Base-by-base conservation (phyloP, 2,329 filamentous ascomycete genomes). In the Bipolaris cookei region DNA sequence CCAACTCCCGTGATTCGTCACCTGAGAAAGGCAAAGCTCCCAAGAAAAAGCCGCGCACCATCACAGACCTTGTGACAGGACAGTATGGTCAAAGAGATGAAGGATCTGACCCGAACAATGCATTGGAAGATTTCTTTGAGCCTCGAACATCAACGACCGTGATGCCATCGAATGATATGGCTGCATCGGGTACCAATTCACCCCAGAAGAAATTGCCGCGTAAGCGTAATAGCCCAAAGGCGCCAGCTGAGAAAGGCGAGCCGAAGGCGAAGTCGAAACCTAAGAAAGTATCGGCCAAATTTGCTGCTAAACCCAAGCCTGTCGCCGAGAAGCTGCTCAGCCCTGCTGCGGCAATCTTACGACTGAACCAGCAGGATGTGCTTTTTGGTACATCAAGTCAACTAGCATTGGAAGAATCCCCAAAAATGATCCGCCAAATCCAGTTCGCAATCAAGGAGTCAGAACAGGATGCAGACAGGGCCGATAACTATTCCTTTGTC, bases 301-400 rank as follows among this genome's bases (percentile, higher is more conserved):
- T 65, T 6, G 56, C 61, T 21, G 63, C 69, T 8, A 72, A 73
- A 46, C 46, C 66, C 2, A 76, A 71, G 49, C 37, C 57, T 28
- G 56, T 69, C 5, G 67, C 68, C 10, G 69, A 73, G n/a, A 77
- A 76, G 59, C 53, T 78, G 5, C 69, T 78, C 11, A 77, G 74
- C 11, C 76, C 76, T 11, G 52, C 64, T 1, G 72, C 74, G 18
- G 75, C 74, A 10, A 45, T 64, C 4, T 38, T 59, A 30, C 61
- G 66, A 32, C 18, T 76, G 42, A 61, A 67, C 39, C 62, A 61
- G 30, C 76, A 78, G 55, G 71, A 77, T 21, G 50, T 78, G 7
- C 61, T 78, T 1, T 78, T 78, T 48, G 76, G 76, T 14, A 78
- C 76, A 13, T 77, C 76, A 2, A 78, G 76, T 57, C 76, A 78